A percentile compares a stretch with the other conserved stretches of the same genome.
These are phyloP conservation scores for Metschnikowia baotianmanensis DNA, from an alignment of 805 yeast genomes.

Conservation along the genomic window DNA sequence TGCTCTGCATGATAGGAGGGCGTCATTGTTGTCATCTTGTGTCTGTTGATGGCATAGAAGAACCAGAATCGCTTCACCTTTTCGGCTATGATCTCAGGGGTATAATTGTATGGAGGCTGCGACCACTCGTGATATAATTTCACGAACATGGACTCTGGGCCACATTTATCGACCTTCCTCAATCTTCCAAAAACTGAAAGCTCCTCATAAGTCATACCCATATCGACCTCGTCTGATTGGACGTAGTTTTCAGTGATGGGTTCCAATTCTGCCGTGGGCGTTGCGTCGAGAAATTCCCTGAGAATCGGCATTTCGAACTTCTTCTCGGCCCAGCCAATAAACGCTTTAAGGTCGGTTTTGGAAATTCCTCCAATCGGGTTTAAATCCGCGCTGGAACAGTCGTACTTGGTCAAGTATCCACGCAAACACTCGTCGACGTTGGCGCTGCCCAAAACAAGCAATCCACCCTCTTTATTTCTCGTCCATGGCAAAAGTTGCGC, in stretches of 20 bases:
- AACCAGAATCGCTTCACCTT: conserved; percentile 92
- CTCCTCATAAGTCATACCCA: conserved; percentile 98
- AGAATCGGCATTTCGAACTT: conserved; percentile 76
- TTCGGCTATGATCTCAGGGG: conserved; percentile 82
- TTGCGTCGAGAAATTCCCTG: conserved; percentile 77
- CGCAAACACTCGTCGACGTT: conserved; percentile 96
- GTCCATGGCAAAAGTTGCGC: conserved; percentile 97
- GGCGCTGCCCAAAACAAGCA: conserved; percentile 91
- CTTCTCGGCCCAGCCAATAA: conserved; percentile 74
- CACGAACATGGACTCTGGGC: conserved; percentile 93
- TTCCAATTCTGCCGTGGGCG: conserved; percentile 97
- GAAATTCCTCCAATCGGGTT: conserved; percentile 99
- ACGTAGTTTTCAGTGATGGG: conserved; percentile 91
- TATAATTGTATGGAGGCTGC: conserved; percentile 57
- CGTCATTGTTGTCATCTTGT: conserved; percentile 95
- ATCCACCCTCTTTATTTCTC: conserved; percentile 68
- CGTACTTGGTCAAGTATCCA: conserved; percentile 95
- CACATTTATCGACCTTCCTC: conserved; percentile 90
- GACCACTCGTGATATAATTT: conserved; percentile 92
- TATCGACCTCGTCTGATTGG: conserved; percentile 94
- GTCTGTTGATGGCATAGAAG: conserved; percentile 93
- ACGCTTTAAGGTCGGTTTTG: conserved; percentile 84
- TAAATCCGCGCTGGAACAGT: conserved; percentile 94
- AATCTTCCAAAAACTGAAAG: conserved; percentile 85
- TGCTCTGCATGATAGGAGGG: conserved; percentile 98